Base-by-base conservation (phyloP, 257 asterid species). In the Vinca minor region DNA sequence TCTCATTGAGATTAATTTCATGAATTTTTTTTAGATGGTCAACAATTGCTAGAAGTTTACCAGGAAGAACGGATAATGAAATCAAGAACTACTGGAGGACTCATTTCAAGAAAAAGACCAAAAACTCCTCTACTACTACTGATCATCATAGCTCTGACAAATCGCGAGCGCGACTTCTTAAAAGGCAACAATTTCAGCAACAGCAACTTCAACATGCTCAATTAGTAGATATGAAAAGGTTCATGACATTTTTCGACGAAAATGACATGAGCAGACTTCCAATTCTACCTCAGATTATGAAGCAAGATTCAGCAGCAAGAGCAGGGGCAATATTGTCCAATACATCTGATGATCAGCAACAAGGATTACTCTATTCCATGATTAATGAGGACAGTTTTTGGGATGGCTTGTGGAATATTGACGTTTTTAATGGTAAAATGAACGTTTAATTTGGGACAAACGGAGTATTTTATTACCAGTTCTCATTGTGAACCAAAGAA, bases 81-180 rank as follows among this genome's bases (percentile, higher is more conserved):
- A 86, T 86, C 41, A 86, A 86, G 57, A 86, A 86, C 55, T 86
- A 86, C 11, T 84, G 91, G 95, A 82, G 91, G 65, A 86, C 95
- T 48, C 95, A 86, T 80, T 84, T 86, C 79, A 86, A 84, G 82
- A 84, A 84, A 34, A 87, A 77, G 75, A 67, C 41, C n/a, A n/a
- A n/a, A 10, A 84, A 78, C 52, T 46, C 76, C 56, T 45, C 76
- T 13, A 65, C n/a, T n/a, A n/a, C n/a, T n/a, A n/a, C n/a, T n/a
- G n/a, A 74, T 0, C 75, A 72, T 67, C 74, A 72, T 67, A 71
- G 35, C 64, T 60, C 65, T 0, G 86, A 86, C 44, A 84, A 84
- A 35, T 25, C 79, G 3, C 69, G 70, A 14, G 83, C 84, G 0
- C 82, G 82, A 3, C 78, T 85, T 0, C 75, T 82, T 21, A 72